Evolutionary conservation across 148 eudicot genomes (phyloP).

Genomic region (Amaranthus hypochondriacus): DNA sequence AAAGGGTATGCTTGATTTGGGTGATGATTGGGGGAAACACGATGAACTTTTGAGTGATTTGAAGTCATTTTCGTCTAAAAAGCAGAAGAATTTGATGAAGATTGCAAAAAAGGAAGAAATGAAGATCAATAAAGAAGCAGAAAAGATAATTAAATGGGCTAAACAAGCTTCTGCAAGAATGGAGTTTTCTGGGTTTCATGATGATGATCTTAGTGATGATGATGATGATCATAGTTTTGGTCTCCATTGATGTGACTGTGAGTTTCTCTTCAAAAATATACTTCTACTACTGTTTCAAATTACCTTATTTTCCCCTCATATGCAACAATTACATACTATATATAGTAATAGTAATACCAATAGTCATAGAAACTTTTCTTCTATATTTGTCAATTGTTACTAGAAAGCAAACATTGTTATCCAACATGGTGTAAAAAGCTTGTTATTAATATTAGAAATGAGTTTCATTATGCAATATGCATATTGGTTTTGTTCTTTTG

Average conservation of each 20-base stretch:
- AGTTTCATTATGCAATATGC: neutral
- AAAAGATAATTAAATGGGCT: conserved; percentile 80
- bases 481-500: neutral
- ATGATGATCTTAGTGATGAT: conserved; percentile 38
- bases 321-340: neutral
- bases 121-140: conserved; percentile 74
- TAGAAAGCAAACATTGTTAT: neutral
- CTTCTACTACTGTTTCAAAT: neutral
- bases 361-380: neutral
- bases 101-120: conserved; percentile 65
- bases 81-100: conserved; percentile 54
- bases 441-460: neutral
- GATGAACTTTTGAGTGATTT: conserved; percentile 58
- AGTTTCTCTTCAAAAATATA: neutral
- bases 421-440: neutral
- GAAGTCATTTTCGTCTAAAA: conserved; percentile 44
- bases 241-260: conserved; percentile 16
- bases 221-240: conserved; percentile 15
- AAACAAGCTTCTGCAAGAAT: conserved; percentile 79
- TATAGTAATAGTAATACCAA: neutral
- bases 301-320: neutral
- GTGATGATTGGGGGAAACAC: conserved; percentile 40
- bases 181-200: conserved; percentile 52
- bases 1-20: conserved; percentile 21
- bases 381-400: conserved; percentile 4